Percentiles rank a stretch among this genome's conserved stretches.
These are phyloP conservation scores for Trichosporon inkin DNA, from an alignment of 1,284 basidiomycete genomes.

Conservation along the genomic window DNA sequence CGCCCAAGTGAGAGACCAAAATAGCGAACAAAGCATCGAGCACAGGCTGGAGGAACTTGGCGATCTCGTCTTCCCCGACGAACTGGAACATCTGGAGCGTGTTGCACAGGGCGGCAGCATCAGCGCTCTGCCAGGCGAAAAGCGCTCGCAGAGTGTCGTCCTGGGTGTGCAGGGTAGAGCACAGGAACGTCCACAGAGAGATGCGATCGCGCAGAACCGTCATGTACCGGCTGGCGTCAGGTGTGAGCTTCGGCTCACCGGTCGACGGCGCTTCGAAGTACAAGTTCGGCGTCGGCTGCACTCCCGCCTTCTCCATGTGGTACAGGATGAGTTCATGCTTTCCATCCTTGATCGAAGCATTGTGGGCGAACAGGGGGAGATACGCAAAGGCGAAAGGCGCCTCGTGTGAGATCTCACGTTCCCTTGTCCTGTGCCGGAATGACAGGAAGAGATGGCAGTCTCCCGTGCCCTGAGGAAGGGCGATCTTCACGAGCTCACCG, in stretches of 20 bases:
- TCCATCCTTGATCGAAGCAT: slow-evolving; percentile 84
- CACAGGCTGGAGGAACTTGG: slow-evolving; percentile 88
- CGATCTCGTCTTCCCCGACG: slow-evolving; percentile 86
- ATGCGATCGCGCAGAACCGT: slow-evolving; percentile 72
- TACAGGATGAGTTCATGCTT: slow-evolving; percentile 81
- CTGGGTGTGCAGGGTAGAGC: slow-evolving; percentile 89
- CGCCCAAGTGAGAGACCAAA: slow-evolving; percentile 69
- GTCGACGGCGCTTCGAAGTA: slow-evolving; percentile 66
- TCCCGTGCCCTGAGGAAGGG: slow-evolving; percentile 64
- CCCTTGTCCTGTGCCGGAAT: slow-evolving; percentile 58
- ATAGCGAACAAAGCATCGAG: slow-evolving; percentile 93
- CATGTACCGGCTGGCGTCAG: slow-evolving; percentile 63
- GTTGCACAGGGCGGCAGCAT: slow-evolving; percentile 65
- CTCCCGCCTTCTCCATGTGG: slow-evolving; percentile 63
- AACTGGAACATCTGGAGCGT: slow-evolving; percentile 84
- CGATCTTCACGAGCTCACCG: slow-evolving; percentile 87
- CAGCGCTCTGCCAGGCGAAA: slow-evolving; percentile 70
- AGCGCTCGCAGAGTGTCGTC: slow-evolving; percentile 79
- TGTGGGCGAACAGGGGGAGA: slow-evolving; percentile 75
- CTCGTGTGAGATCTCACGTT: slow-evolving; percentile 64
- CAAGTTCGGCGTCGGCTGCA: slow-evolving; percentile 60
- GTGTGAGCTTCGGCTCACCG: slow-evolving; percentile 60
- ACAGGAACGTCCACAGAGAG: slow-evolving; percentile 79
- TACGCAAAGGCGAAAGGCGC: slow-evolving; percentile 88
- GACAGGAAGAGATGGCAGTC: slow-evolving; percentile 92